These are phyloP conservation scores for Maudiozyma humilis DNA, from an alignment of 1,139 yeast genomes.

Conservation along the genomic window DNA sequence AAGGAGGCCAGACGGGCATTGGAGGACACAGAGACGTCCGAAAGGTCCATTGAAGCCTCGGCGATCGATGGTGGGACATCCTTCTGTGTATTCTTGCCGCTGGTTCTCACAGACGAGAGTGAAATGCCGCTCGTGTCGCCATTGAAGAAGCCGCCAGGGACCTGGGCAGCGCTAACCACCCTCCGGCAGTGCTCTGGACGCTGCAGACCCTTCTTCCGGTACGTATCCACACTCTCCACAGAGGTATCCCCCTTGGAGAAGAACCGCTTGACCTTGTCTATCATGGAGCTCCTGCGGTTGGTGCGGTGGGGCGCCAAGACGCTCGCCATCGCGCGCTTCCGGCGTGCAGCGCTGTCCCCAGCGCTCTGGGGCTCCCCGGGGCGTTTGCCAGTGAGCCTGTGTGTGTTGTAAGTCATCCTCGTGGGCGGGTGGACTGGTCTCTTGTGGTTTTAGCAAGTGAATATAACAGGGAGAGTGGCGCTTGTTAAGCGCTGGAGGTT, in stretches of 20 bases:
- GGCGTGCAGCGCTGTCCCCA: not conserved
- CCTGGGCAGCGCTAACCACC: not conserved
- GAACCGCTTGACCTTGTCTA: not conserved
- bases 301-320: not conserved
- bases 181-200: not conserved
- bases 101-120: not conserved
- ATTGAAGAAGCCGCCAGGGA: constrained; percentile 13
- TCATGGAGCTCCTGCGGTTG: not conserved
- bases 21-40: constrained; percentile 11
- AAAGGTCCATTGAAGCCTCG: not conserved
- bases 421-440: no score
- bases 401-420: not conserved
- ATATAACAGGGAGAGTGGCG: no score
- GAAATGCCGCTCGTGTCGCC: constrained; percentile 4
- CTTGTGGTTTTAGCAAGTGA: no score
- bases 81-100: not conserved
- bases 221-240: not conserved
- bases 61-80: not conserved
- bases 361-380: not conserved
- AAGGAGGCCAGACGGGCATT: constrained; percentile 52
- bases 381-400: not conserved
- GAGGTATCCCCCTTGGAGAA: not conserved
- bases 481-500: no score
- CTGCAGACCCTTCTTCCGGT: not conserved
- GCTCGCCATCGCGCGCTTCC: not conserved